These are phyloP conservation scores for Arabis hirsuta DNA, from an alignment of 345 rosid species.

Conservation along the genomic window DNA sequence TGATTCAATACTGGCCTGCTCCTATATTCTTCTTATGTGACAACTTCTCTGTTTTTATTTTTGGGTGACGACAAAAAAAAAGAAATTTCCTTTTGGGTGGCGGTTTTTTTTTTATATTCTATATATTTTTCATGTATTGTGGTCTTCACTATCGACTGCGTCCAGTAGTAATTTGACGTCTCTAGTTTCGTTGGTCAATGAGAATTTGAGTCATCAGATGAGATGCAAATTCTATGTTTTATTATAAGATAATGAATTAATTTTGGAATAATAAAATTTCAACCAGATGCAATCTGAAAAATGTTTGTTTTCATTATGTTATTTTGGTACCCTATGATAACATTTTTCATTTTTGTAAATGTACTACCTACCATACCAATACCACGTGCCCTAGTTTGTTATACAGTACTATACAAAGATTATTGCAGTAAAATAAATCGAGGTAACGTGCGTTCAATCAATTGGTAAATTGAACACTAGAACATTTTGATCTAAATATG, in stretches of 20 bases:
- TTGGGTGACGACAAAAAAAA: no score
- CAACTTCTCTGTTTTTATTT: constrained; percentile 24
- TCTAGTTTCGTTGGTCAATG: constrained; percentile 34
- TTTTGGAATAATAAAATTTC: not conserved
- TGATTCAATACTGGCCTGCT: constrained; percentile 21
- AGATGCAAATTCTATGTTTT: constrained; percentile 11
- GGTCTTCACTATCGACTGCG: constrained; percentile 38
- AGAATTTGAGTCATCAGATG: constrained; percentile 6
- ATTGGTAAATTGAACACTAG: not conserved
- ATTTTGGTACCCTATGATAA: not conserved
- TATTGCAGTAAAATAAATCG: not conserved
- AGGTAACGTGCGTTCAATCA: not conserved
- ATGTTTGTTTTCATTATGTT: not conserved
- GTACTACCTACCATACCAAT: constrained; percentile 2
- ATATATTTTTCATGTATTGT: not conserved
- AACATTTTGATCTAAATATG: not conserved
- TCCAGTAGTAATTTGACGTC: not conserved
- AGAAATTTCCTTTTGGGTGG: constrained; percentile 6
- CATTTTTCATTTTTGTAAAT: not conserved
- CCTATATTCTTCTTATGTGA: constrained; percentile 1
- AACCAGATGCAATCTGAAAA: constrained; percentile 31
- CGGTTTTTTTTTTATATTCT: constrained; percentile 2
- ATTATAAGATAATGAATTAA: not conserved
- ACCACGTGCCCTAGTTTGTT: constrained; percentile 21
- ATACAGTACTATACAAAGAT: constrained; percentile 7